Evolutionary conservation across 2,329 filamentous ascomycete species (phyloP), one percentile per base, ranked within the genome.

Genomic region (Talaromyces sp.): DNA sequence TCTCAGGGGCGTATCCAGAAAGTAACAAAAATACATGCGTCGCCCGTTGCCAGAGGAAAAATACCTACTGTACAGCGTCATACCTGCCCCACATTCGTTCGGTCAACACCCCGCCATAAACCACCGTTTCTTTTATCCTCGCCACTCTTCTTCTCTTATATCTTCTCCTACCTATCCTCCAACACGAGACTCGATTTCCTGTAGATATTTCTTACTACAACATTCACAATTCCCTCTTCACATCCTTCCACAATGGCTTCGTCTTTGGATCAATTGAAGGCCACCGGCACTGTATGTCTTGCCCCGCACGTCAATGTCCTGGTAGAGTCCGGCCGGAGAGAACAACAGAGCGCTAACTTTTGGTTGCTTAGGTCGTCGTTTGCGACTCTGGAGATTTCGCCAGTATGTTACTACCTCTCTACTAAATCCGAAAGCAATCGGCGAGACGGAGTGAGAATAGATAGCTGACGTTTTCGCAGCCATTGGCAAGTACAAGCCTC

Each of bases 401-500:
- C 71, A 87, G 87, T 89, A 77, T 81, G 86, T 86, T 46, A 35
- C 2, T 35, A 2, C 5, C 45, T n/a, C 3, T 9, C 10, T 9
- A 15, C 10, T 41, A 17, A 41, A 11, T 4, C 7, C 7, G 25
- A 22, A 13, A 13, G 22, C 6, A 48, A 19, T 48, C 19, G n/a
- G 5, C 5, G 25, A 9, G 33, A 45, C 6, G 9, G n/a, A 2
- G 8, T 10, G 21, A 25, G 43, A 31, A 9, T 45, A 28, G 8
- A 19, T 48, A 15, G 28, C 45, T 48, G 28, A 48, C 28, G 45
- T 21, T 25, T 28, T 77, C 66, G 76, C 80, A 86, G 92, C 92
- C 78, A 99, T 99, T 77, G 92, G 84, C 83, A 97, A 97, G 84
- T 99, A 99, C 87, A 96, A 96, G 87, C 94, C 94, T 65, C 92